Base-by-base conservation (phyloP, 768 basidiomycete genomes). In the Termitomyces sp. region DNA sequence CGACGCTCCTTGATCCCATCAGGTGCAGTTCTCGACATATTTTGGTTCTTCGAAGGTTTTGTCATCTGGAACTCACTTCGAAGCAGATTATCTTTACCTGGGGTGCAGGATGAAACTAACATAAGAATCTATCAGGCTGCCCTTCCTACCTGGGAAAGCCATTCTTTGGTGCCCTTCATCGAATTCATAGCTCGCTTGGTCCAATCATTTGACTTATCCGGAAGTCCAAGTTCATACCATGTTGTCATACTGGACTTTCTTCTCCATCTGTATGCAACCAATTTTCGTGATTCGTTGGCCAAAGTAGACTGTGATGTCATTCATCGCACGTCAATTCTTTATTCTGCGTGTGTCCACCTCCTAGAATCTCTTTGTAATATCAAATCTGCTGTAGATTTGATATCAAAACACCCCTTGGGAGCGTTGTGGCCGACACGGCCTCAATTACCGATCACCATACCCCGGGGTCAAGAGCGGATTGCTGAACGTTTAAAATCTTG, bases 71-170 rank as follows among this genome's bases (percentile, higher is more conserved):
- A 34, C 32, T 22, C 20, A 26, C 10, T 18, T 13, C 22, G 12
- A 27, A 32, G 24, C 26, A 61, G 60, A 13, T 14, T 57, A 31
- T 54, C 53, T 42, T 46, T 22, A 12, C 9, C 18, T 5, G 48
- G 10, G 8, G 42, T 20, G 2, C 42, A 9, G n/a, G 20, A 27
- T 27, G 60, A 57, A 50, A 5, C 34, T 9, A 46, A 13, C 27
- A 43, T 62, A 10, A 56, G 46, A 54, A 50, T 46, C 14, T 59
- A 59, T 31, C 6, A 16, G 16, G 13, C 26, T 4, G 26, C 55
- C 14, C 55, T 59, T 16, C 46, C 61, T 37, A 13, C 42, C 20
- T 62, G 55, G 55, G 55, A 62, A 39, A 56, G 55, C 24, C 55
- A 59, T 43, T 59, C 61, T 20, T 24, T 59, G 2, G 39, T 24